Evolutionary conservation across 1,284 basidiomycete species (phyloP).

Genomic region (Malassezia nana): DNA sequence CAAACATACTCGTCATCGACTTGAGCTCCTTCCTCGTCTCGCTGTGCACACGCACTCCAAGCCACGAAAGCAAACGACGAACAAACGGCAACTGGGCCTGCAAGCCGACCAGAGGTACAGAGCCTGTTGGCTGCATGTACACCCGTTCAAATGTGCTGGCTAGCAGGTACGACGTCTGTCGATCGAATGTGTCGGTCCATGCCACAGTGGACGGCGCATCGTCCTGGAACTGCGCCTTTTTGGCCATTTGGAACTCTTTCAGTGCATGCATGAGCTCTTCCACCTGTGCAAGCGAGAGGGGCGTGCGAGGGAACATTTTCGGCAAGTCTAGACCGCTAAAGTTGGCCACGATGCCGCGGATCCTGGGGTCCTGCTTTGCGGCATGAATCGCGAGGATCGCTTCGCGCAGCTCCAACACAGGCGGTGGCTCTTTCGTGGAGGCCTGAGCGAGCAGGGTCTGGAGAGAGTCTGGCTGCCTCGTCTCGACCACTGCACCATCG

Average conservation of each 20-base stretch:
- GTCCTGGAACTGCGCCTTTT: constrained; percentile 41
- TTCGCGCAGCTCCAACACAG: constrained; percentile 49
- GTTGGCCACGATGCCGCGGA: constrained; percentile 50
- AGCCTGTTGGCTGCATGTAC: constrained; percentile 50
- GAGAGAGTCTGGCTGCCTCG: constrained; percentile 21
- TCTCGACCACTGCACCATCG: constrained; percentile 44
- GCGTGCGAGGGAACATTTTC: constrained; percentile 31
- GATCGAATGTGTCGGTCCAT: constrained; percentile 49
- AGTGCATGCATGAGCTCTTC: constrained; percentile 50
- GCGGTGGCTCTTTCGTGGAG: constrained; percentile 27
- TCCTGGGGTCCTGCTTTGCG: constrained; percentile 47
- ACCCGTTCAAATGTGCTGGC: constrained; percentile 50
- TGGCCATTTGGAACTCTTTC: constrained; percentile 48
- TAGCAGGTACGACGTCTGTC: constrained; percentile 49
- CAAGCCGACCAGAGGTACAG: constrained; percentile 49
- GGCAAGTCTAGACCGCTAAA: constrained; percentile 49
- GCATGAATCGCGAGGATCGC: constrained; percentile 49
- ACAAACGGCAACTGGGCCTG: constrained; percentile 34
- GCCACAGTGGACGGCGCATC: constrained; percentile 45
- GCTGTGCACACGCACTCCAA: constrained; percentile 50
- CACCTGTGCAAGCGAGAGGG: constrained; percentile 50
- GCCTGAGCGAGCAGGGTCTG: constrained; percentile 25
- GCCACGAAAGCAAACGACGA: constrained; percentile 48
- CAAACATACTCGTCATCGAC: constrained; percentile 39
- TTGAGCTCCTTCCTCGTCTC: constrained; percentile 51